These are phyloP conservation scores for Lodderomyces jiufengensis DNA, from an alignment of 1,139 yeast species.

Conservation along the genomic window DNA sequence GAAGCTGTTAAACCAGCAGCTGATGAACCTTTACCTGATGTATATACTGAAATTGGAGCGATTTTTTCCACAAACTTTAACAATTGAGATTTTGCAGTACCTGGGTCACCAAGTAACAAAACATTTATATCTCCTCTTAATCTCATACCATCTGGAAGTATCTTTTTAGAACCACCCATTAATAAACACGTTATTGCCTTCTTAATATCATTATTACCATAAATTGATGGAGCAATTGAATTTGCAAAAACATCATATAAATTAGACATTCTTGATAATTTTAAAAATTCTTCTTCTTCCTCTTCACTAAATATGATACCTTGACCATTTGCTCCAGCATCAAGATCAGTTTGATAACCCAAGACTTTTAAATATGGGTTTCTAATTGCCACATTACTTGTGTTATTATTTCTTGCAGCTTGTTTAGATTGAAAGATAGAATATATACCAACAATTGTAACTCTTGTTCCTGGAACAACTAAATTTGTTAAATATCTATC, in stretches of 20 bases:
- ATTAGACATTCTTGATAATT: conserved; percentile 76
- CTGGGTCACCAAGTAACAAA: conserved; percentile 92
- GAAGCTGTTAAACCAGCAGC: conserved; percentile 99
- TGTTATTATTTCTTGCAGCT: conserved; percentile 27
- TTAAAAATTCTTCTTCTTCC: conserved; percentile 88
- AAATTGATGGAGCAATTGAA: conserved; percentile 95
- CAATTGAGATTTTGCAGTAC: conserved; percentile 96
- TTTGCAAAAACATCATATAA: conserved; percentile 80
- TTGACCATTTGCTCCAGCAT: conserved; percentile 59
- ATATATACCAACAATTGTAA: conserved; percentile 87
- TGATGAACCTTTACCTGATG: conserved; percentile 98
- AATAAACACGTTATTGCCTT: conserved; percentile 88
- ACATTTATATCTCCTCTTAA: conserved; percentile 97
- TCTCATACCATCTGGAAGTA: conserved; percentile 94
- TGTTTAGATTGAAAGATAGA: conserved; percentile 77
- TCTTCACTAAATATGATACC: conserved; percentile 79
- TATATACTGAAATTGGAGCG: conserved; percentile 91
- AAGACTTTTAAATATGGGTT: conserved; percentile 86
- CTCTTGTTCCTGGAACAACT: conserved; percentile 93
- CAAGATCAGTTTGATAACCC: conserved; percentile 82
- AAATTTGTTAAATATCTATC: conserved; percentile 88
- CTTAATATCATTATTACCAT: conserved; percentile 89
- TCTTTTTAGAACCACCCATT: conserved; percentile 91
- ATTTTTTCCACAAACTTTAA: conserved; percentile 93
- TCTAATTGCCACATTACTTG: conserved; percentile 70